Evolutionary conservation across 768 basidiomycete genomes (phyloP).

Genomic region (Chlorophyllum brunneum): DNA sequence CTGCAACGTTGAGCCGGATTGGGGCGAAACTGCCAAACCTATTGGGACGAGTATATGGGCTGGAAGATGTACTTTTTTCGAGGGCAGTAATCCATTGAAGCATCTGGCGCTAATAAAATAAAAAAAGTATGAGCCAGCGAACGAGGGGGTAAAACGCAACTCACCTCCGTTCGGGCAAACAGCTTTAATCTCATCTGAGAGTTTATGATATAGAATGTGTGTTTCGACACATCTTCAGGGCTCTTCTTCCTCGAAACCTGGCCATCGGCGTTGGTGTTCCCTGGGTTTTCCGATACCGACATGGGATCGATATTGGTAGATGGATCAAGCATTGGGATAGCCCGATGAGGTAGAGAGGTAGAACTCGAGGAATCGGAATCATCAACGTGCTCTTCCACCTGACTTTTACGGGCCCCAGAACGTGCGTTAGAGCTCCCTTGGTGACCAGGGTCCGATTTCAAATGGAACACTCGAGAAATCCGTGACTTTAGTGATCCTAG

Average conservation of each 20-base stretch:
- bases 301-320: slow-evolving; percentile 71
- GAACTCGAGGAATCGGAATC: slow-evolving; percentile 11
- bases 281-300: slow-evolving; percentile 10
- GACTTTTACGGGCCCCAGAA: slow-evolving; percentile 17
- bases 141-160: slow-evolving; percentile 12
- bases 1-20: slow-evolving; percentile 86
- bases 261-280: slow-evolving; percentile 22
- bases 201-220: slow-evolving; percentile 92
- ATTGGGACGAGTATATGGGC: slow-evolving; percentile 76
- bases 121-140: neutral
- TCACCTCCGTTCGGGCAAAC: slow-evolving; percentile 81
- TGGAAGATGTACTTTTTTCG: slow-evolving; percentile 71
- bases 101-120: slow-evolving; percentile 75
- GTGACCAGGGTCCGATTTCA: slow-evolving; percentile 12
- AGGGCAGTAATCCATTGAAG: slow-evolving; percentile 93
- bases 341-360: slow-evolving; percentile 26
- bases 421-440: neutral
- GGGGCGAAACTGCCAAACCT: slow-evolving; percentile 96
- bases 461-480: slow-evolving; percentile 43
- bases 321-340: slow-evolving; percentile 71
- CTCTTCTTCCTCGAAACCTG: slow-evolving; percentile 14
- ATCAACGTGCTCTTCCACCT: slow-evolving; percentile 15
- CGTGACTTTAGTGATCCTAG: slow-evolving; percentile 39
- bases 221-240: slow-evolving; percentile 74
- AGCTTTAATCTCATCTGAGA: slow-evolving; percentile 87